Percentiles rank a stretch among this genome's conserved stretches.
Conservation (phyloP, 805 yeast species). For the Yarrowia divulgata region DNA sequence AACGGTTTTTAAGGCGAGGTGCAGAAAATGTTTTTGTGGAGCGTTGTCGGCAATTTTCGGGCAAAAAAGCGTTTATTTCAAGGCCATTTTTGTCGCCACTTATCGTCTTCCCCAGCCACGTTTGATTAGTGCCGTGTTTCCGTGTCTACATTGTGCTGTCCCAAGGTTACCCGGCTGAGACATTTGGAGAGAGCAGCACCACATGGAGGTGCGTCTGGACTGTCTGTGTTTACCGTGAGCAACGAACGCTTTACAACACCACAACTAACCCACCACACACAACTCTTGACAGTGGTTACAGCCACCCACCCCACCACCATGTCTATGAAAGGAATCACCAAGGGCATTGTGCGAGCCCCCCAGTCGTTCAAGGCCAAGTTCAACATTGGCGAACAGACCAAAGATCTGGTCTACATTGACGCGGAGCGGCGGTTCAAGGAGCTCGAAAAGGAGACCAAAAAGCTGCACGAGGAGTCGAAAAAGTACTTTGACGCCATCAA, state of each 20-base stretch:
- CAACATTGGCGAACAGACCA: conserved; percentile 71
- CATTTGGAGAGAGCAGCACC: conserved; percentile 7
- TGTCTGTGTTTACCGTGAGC: too few relatives aligned
- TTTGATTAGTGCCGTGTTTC: too few relatives aligned
- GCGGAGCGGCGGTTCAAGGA: conserved; percentile 97
- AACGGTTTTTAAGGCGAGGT: neutral
- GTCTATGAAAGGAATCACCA: conserved; percentile 90
- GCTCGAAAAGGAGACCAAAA: conserved; percentile 86
- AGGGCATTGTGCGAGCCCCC: conserved; percentile 85
- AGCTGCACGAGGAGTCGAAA: conserved; percentile 86
- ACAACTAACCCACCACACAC: neutral
- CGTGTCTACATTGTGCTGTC: too few relatives aligned
- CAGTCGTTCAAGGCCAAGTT: conserved; percentile 88
- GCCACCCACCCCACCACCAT: too few relatives aligned
- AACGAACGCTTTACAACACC: neutral
- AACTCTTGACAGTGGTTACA: too few relatives aligned
- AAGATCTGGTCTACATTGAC: conserved; percentile 88
- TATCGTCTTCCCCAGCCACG: too few relatives aligned
- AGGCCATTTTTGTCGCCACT: too few relatives aligned
- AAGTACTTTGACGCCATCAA: conserved; percentile 90
- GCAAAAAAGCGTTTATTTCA: too few relatives aligned
- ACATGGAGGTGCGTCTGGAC: conserved; percentile 5
- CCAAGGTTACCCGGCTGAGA: conserved; percentile 30
- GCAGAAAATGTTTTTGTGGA: too few relatives aligned
- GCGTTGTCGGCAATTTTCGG: too few relatives aligned